Conservation (phyloP, 768 basidiomycete genomes). For the Rhodosporidiobolus sp. region DNA sequence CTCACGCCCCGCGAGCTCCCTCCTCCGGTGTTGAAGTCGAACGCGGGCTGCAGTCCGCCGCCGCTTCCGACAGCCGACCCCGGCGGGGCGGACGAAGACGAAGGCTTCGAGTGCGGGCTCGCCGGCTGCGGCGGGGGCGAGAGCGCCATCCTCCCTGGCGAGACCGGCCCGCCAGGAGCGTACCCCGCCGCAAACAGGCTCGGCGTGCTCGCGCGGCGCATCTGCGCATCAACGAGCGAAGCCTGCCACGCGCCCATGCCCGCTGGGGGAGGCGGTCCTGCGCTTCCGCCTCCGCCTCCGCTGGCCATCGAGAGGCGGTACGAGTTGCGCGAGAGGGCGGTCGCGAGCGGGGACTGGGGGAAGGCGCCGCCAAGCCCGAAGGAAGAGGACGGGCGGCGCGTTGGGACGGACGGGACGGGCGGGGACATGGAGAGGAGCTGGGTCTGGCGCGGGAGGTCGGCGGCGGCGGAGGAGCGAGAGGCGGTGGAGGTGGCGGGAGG, state of each 20-base stretch:
- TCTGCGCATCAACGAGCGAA: not conserved
- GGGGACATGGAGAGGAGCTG: slow-evolving; percentile 29
- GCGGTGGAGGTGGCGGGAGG: not conserved
- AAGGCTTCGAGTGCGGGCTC: not conserved
- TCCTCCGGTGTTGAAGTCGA: not conserved
- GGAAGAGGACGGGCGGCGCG: slow-evolving; percentile 14
- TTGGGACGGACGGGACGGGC: slow-evolving; percentile 14
- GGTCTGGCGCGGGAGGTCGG: not conserved
- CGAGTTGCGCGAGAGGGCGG: not conserved
- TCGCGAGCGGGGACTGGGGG: not conserved
- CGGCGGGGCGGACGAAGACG: not conserved
- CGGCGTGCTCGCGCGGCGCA: too few species aligned
- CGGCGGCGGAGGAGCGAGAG: not conserved
- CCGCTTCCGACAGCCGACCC: too few species aligned
- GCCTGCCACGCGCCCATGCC: not conserved
- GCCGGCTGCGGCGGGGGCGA: too few species aligned
- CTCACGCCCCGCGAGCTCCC: not conserved
- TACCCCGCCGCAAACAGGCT: too few species aligned
- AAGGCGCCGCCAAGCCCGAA: not conserved
- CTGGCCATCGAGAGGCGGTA: not conserved
- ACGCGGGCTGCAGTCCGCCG: too few species aligned
- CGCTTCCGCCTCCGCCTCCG: not conserved
- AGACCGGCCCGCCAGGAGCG: not conserved
- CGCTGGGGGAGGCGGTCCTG: too few species aligned
- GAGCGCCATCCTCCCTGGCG: not conserved